Conservation (phyloP, 768 basidiomycete genomes). For the Atractiella rhizophila region DNA sequence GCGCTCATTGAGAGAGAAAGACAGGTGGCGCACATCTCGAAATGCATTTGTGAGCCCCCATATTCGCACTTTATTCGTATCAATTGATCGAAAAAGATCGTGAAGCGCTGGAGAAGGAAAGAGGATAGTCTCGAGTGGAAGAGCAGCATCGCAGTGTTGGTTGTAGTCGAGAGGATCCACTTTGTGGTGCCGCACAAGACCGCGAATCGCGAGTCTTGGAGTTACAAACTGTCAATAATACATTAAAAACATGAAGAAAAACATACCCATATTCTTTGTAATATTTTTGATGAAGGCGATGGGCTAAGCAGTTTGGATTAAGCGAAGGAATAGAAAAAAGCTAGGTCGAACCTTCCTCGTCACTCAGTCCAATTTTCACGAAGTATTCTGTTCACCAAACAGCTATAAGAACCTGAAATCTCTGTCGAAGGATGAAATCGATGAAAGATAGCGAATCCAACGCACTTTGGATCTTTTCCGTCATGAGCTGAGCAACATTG, state of each 20-base stretch:
- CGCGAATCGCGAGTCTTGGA: conserved; percentile 11
- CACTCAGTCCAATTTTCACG: background rate
- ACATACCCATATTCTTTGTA: conserved; percentile 2
- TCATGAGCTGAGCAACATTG: conserved; percentile 10
- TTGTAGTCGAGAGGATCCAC: conserved; percentile 13
- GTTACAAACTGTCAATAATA: background rate
- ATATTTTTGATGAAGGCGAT: background rate
- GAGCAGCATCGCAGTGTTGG: conserved; percentile 11
- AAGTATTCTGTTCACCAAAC: conserved; percentile 3
- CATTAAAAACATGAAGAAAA: background rate
- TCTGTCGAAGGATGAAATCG: background rate
- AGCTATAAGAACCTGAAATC: background rate
- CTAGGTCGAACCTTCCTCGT: conserved; percentile 5
- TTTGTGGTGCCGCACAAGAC: conserved; percentile 12
- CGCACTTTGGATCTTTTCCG: conserved; percentile 5
- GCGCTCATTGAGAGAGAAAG: background rate
- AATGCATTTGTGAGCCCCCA: conserved; percentile 15
- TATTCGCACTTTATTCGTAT: conserved; percentile 8
- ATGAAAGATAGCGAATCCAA: background rate
- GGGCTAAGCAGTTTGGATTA: background rate
- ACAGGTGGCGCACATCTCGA: conserved; percentile 5
- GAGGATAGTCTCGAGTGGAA: conserved; percentile 11
- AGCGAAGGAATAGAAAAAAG: background rate
- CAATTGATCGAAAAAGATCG: conserved; percentile 1
- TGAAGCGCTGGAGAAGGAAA: background rate